Evolutionary conservation across 129 eudicot species (phyloP).

Genomic region (Flaveria linearis): DNA sequence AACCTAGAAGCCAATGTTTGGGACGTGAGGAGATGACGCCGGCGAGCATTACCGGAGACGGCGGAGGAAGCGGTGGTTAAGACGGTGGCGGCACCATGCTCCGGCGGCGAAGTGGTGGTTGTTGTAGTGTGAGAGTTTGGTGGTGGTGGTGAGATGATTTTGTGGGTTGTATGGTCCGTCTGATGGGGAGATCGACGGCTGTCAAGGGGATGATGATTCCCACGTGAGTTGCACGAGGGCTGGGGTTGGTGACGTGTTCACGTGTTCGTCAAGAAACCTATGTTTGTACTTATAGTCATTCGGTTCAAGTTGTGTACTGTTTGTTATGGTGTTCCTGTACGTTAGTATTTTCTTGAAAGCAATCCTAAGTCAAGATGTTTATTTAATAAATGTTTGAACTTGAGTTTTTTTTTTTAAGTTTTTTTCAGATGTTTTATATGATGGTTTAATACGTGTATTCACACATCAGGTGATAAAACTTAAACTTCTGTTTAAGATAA

Average conservation of each 20-base stretch:
- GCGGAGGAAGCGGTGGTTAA: slow-evolving; percentile 14
- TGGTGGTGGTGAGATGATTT: slow-evolving; percentile 5
- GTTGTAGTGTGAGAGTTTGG: slow-evolving; percentile 12
- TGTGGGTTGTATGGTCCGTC: slow-evolving; percentile 35
- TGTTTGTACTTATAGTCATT: too few relatives aligned
- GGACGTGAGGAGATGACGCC: slow-evolving; percentile 72
- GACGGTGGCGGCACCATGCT: slow-evolving; percentile 24
- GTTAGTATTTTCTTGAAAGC: too few relatives aligned
- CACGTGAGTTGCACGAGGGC: slow-evolving; percentile 35
- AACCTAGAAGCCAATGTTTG: slow-evolving; percentile 51
- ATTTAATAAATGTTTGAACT: too few relatives aligned
- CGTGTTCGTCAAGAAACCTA: slow-evolving; percentile 41
- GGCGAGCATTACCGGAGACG: slow-evolving; percentile 69
- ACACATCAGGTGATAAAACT: too few relatives aligned
- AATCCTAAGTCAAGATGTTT: too few relatives aligned
- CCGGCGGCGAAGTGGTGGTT: slow-evolving; percentile 5
- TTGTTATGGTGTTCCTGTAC: too few relatives aligned
- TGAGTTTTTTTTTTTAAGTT: too few relatives aligned
- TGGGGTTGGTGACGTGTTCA: slow-evolving; percentile 39
- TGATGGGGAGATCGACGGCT: slow-evolving; percentile 38
- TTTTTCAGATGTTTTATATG: too few relatives aligned
- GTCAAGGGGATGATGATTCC: slow-evolving; percentile 14
- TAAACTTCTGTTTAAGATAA: too few relatives aligned
- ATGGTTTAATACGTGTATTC: too few relatives aligned
- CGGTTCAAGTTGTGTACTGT: too few relatives aligned